Evolutionary conservation across 2,329 filamentous ascomycete species (phyloP), one percentile per base, ranked within the genome.

Genomic region (Fonsecaea nubica): DNA sequence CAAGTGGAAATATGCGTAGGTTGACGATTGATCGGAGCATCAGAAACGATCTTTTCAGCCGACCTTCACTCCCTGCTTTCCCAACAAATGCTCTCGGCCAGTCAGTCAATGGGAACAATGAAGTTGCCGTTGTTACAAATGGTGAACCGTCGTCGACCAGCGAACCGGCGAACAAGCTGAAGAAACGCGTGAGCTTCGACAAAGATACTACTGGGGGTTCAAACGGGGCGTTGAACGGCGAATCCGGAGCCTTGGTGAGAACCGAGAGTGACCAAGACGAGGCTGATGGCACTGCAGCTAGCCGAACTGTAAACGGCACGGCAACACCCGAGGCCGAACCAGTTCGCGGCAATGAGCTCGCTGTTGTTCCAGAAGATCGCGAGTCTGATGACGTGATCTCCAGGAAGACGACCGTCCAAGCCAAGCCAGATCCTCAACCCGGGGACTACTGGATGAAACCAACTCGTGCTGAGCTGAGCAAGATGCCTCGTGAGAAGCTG

Each of bases 101-200:
- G n/a, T 62, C 59, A 21, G 62, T 50, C n/a, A 66, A 65, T 35
- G 63, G 55, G 36, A 62, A 45, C 30, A 48, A 48, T 7, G 69
- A 76, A 32, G 68, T 73, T 13, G 21, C 45, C 13, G 64, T 74
- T 1, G 73, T 78, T 45, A 77, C 77, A 21, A 77, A 80, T 66
- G 78, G 78, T 15, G 77, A 84, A 68, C 76, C 81, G 69, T 76
- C 71, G 55, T 35, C 64, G 33, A 45, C 30, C 35, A 18, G 52
- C 10, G 65, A 67, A 25, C 55, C 65, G 77, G 76, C 66, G 72
- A 76, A 74, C 10, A 79, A 81, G 56, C 79, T 91, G 48, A 89
- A 90, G 70, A 97, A 97, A 83, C 89, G 91, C 61, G 95, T 99
- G 60, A 97, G 93, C 80, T 99, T 98, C 74, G 93, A 97, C 75